These are phyloP conservation scores for Physaria fendleri DNA, from an alignment of 345 rosid genomes.

Conservation along the genomic window DNA sequence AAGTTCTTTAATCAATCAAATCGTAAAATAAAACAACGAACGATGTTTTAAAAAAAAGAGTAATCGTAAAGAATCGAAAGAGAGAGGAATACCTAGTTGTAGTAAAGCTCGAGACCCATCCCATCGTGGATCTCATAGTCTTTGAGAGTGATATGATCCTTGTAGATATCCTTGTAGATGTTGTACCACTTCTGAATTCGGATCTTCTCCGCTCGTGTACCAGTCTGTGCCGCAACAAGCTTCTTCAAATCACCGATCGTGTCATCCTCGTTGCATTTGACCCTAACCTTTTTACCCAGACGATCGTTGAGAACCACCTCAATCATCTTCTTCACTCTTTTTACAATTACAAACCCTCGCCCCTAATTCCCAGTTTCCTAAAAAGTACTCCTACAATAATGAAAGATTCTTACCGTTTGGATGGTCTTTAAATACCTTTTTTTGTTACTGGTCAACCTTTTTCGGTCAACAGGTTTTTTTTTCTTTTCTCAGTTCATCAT, in stretches of 20 bases:
- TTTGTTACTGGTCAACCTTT: no score
- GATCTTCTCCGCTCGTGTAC: conserved; percentile 44
- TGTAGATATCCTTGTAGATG: no score
- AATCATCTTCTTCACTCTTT: conserved; percentile 41
- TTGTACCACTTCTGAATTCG: conserved; percentile 46
- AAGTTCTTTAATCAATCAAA: not conserved
- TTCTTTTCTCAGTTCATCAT: no score
- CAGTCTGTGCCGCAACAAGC: conserved; percentile 80
- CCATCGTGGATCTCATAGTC: conserved; percentile 80
- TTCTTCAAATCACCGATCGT: conserved; percentile 79
- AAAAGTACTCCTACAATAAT: no score
- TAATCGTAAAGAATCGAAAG: no score
- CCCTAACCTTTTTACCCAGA: conserved; percentile 70
- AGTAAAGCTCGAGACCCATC: conserved; percentile 79
- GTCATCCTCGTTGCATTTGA: conserved; percentile 76
- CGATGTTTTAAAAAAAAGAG: no score
- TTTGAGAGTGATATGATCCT: conserved; percentile 68
- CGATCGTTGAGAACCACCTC: conserved; percentile 77
- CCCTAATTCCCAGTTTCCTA: not conserved
- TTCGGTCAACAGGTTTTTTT: no score
- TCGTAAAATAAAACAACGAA: not conserved
- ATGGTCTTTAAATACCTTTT: no score
- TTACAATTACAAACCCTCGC: conserved; percentile 7
- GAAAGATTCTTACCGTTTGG: no score
- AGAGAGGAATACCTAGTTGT: no score